These are phyloP conservation scores for Aspergillus latus DNA, from an alignment of 2,329 filamentous ascomycete genomes.

Conservation along the genomic window DNA sequence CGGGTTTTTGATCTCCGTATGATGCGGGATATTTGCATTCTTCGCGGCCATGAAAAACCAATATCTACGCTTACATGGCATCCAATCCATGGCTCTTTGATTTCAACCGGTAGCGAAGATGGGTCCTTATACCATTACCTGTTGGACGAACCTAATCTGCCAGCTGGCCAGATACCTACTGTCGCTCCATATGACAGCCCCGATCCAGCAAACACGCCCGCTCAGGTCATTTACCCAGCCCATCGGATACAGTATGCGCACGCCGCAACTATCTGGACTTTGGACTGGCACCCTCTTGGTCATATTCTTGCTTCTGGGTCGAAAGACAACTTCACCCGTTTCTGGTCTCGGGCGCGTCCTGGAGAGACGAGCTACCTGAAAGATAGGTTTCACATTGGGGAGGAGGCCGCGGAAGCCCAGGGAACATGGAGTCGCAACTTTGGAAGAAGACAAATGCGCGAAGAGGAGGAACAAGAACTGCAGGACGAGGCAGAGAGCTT, in stretches of 20 bases:
- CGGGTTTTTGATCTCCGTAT: slow-evolving; percentile 93
- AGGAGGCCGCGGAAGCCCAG: slow-evolving; percentile 86
- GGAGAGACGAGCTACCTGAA: slow-evolving; percentile 83
- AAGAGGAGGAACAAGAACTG: slow-evolving; percentile 89
- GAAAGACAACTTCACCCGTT: slow-evolving; percentile 93
- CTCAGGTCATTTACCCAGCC: slow-evolving; percentile 89
- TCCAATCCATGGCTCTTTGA: slow-evolving; percentile 81
- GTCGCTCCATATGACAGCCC: slow-evolving; percentile 81
- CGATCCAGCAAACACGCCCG: slow-evolving; percentile 74
- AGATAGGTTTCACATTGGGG: slow-evolving; percentile 93
- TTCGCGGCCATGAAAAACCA: slow-evolving; percentile 94
- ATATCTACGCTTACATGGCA: slow-evolving; percentile 93
- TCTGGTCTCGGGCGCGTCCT: slow-evolving; percentile 89
- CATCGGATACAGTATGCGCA: slow-evolving; percentile 86
- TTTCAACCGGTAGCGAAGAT: slow-evolving; percentile 87
- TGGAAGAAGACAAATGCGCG: slow-evolving; percentile 73
- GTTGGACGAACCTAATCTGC: slow-evolving; percentile 90
- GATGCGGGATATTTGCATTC: slow-evolving; percentile 95
- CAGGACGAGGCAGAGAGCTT: slow-evolving; percentile 93
- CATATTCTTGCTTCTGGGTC: slow-evolving; percentile 94
- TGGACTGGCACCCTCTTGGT: slow-evolving; percentile 96
- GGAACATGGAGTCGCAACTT: slow-evolving; percentile 89
- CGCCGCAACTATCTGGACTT: slow-evolving; percentile 93
- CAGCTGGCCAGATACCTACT: slow-evolving; percentile 67
- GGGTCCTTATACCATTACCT: slow-evolving; percentile 91